These are phyloP conservation scores for Eucalyptus grandis DNA, from an alignment of 345 rosid species.

Conservation along the genomic window DNA sequence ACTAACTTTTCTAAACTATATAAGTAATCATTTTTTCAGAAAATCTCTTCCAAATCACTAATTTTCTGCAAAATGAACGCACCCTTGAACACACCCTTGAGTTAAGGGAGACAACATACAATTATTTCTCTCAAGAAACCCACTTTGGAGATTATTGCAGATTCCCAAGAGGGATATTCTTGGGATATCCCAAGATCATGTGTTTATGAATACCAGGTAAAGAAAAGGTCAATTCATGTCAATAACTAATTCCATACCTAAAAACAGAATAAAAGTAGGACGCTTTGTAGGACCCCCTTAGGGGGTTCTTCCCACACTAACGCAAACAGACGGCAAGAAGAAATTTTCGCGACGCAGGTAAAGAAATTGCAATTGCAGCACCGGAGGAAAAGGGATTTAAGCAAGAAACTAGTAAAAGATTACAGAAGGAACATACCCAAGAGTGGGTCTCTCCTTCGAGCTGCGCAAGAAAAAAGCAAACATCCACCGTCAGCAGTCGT, in stretches of 20 bases:
- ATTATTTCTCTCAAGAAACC: neutral
- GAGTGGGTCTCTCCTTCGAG: conserved; percentile 97
- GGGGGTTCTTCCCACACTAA: neutral
- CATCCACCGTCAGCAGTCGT: neutral
- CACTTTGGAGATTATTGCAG: neutral
- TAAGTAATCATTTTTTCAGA: no score
- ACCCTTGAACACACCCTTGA: no score
- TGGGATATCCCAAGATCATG: neutral
- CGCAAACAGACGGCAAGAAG: neutral
- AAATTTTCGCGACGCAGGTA: neutral
- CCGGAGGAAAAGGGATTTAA: no score
- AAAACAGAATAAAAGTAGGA: neutral
- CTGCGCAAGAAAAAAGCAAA: conserved; percentile 13
- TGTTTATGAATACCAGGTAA: neutral
- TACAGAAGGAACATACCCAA: conserved; percentile 27
- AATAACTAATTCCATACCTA: neutral
- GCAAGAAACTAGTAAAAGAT: neutral
- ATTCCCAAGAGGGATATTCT: neutral
- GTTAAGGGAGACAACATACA: neutral
- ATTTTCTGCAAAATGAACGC: accelerated
- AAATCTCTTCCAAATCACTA: no score
- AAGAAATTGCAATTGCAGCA: neutral
- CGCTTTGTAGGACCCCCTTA: neutral
- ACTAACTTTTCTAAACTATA: no score
- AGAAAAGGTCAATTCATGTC: neutral